A percentile compares a stretch with the other conserved stretches of the same genome.
phyloP scores from a whole-genome alignment of 306 rosid genomes.

The Prunus dulcis region DNA sequence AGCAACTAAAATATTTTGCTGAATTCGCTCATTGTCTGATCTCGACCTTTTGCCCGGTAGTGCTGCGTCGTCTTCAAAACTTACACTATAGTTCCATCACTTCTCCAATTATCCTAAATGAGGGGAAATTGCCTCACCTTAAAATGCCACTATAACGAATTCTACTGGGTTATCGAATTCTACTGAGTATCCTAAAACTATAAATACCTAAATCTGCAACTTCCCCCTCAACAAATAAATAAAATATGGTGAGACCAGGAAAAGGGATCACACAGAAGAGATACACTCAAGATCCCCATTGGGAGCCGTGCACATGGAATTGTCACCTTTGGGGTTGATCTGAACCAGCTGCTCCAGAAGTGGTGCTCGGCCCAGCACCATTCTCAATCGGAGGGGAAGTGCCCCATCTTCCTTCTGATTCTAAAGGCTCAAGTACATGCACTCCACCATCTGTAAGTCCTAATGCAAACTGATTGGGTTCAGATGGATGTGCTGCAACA shows the following conservation, averaged over 20 bases:
- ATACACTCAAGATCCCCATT: conserved; percentile 33
- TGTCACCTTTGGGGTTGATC: conserved; percentile 85
- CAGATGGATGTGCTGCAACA: conserved; percentile 95
- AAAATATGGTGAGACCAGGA: conserved; percentile 38
- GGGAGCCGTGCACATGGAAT: conserved; percentile 24
- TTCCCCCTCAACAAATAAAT: conserved; percentile 44
- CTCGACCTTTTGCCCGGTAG: conserved; percentile 30
- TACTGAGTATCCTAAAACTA: conserved; percentile 52
- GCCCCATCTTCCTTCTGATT: conserved; percentile 97
- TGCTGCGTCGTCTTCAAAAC: conserved; percentile 27
- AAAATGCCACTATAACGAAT: conserved; percentile 44
- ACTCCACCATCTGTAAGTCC: conserved; percentile 96
- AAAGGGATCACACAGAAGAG: conserved; percentile 41
- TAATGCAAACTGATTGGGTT: conserved; percentile 88
- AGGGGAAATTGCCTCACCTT: conserved; percentile 33
- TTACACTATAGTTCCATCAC: conserved; percentile 25
- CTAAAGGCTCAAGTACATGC: conserved; percentile 85
- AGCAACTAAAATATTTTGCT: conserved; percentile 1
- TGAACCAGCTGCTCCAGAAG: conserved; percentile 56
- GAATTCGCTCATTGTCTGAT: conserved; percentile 14
- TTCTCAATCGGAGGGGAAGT: conserved; percentile 82
- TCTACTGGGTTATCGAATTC: conserved; percentile 9
- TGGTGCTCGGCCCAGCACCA: conserved; percentile 83
- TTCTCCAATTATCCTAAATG: conserved; percentile 36
- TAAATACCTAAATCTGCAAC: conserved; percentile 51